Evolutionary conservation across 192 early-diverging fungal species (phyloP), one percentile per base, ranked within the genome.

Genomic region (Phlyctochytrium planicorne): DNA sequence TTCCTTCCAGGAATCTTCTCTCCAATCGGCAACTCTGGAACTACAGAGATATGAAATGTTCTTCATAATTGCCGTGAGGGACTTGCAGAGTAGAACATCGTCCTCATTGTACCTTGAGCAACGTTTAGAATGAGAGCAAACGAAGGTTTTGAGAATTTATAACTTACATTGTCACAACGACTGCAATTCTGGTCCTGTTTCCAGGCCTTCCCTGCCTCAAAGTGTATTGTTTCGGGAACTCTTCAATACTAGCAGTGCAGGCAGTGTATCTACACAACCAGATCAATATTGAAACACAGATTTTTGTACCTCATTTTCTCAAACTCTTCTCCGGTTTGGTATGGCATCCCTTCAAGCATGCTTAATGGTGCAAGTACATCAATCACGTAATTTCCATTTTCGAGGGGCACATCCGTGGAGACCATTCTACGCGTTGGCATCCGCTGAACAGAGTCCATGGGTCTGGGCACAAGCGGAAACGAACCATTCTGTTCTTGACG

Each of bases 221-320:
- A 17, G 72, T 79, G 70, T 91, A 93, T 52, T 81, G 40, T 60
- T 76, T 17, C 35, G 56, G 77, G 86, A 95, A 98, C 25, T 78
- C 67, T 87, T 70, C 92, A 77, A 75, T 91, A 83, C 92, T 86
- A 71, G 94, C 89, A 10, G 93, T 95, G 2, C 89, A 88, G 1
- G 95, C 91, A 1, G 95, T 97, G 76, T 99, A 97, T 34, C 95
- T 73, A n/a, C n/a, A n/a, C n/a, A n/a, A n/a, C n/a, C n/a, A n/a
- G n/a, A n/a, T n/a, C n/a, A n/a, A n/a, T n/a, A n/a, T n/a, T n/a
- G n/a, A n/a, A n/a, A n/a, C n/a, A n/a, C n/a, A n/a, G n/a, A n/a
- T n/a, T n/a, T n/a, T n/a, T n/a, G n/a, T n/a, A n/a, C n/a, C n/a
- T n/a, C n/a, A n/a, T n/a, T n/a, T n/a, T n/a, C n/a, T n/a, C n/a